Base-by-base conservation (phyloP, 1,139 yeast genomes). In the Nakaseomyces kungkrabaensis region DNA sequence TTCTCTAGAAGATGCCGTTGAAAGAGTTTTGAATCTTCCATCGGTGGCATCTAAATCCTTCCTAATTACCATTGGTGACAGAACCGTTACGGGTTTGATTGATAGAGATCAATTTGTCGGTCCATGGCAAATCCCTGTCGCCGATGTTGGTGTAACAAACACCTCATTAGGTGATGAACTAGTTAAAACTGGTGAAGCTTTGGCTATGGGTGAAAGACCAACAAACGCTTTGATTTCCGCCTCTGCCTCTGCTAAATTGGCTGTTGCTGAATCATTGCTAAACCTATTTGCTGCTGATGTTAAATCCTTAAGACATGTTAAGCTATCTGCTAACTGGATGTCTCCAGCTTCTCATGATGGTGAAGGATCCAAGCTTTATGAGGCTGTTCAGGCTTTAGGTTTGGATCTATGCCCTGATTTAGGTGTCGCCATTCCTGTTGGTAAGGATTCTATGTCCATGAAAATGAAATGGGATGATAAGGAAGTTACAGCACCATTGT, bases 21-120 rank as follows among this genome's bases (percentile, higher is more conserved):
- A 76, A 50, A 82, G 97, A 64, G 96, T 92, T 17, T 73, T 94
- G 59, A 87, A 81, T 61, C 76, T 94, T 57, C 99, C 99, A 44
- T 73, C 97, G 3, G 98, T 94, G 49, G 99, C 95, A 31, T 89
- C 97, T 44, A 94, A 94, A 72, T 84, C 85, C 47, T 94, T 94
- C 76, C 76, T 94, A 62, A 86, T 94, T 66, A 92, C 98, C 13
- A 94, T 94, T 68, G 98, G 97, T 68, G 99, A 94, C 68, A 82
- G 99, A 72, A 79, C 94, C 32, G 94, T 94, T 54, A 92, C 97
- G 41, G 99, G 99, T 46, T 78, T 94, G 59, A 86, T 92, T 55
- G 97, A 95, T 63, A 83, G 98, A 67, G 99, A 94, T 67, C 99
- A 94, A 73, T 85, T 90, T 85, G 97, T 94, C 54, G 99, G 99